Conservation (phyloP, 108 stramenopile species). For the Nitzschia sp. region DNA sequence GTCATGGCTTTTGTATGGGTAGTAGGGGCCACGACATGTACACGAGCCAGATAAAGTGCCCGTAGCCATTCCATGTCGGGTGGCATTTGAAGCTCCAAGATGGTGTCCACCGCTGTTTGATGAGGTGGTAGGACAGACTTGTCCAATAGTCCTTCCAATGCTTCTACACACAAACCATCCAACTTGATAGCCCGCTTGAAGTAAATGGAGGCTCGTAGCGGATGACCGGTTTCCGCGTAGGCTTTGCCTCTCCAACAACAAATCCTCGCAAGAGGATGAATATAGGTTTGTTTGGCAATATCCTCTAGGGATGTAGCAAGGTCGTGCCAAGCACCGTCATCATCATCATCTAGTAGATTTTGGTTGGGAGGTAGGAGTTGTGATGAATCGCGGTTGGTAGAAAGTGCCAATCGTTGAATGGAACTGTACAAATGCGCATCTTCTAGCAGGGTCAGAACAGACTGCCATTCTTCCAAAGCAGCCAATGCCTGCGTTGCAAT, state of each 20-base stretch:
- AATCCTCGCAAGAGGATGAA: slow-evolving; percentile 71
- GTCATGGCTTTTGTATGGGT: neutral
- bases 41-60: slow-evolving; percentile 58
- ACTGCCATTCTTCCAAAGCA: slow-evolving; percentile 42
- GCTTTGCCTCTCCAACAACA: slow-evolving; percentile 57
- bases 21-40: slow-evolving; percentile 33
- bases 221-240: slow-evolving; percentile 69
- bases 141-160: slow-evolving; percentile 59
- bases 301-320: slow-evolving; percentile 13
- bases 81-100: slow-evolving; percentile 22
- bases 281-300: slow-evolving; percentile 1
- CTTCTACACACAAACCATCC: slow-evolving; percentile 63
- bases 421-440: slow-evolving; percentile 31
- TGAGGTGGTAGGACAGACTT: slow-evolving; percentile 42
- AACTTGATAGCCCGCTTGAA: slow-evolving; percentile 60
- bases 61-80: slow-evolving; percentile 52
- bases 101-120: slow-evolving; percentile 31
- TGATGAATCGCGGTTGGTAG: neutral
- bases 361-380: neutral
- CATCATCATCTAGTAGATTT: slow-evolving; percentile 38
- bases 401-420: neutral
- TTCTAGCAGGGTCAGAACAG: slow-evolving; percentile 42
- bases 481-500: slow-evolving; percentile 47
- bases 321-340: slow-evolving; percentile 41
- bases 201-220: slow-evolving; percentile 57